phyloP scores from a whole-genome alignment of 805 yeast genomes.

The Metschnikowia noctiluminum region DNA sequence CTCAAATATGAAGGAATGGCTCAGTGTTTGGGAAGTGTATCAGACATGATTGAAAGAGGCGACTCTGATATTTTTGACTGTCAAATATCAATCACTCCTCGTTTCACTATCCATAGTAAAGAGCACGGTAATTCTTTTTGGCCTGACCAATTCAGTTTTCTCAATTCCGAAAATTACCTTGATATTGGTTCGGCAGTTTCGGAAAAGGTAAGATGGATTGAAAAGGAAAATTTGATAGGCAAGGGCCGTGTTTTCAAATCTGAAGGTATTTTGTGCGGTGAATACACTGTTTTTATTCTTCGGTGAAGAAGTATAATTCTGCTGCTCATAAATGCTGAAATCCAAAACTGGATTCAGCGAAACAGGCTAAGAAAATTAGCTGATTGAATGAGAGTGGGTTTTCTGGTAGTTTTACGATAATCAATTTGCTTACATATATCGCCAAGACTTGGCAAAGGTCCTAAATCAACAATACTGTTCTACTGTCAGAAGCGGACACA shows the following conservation, averaged over 20 bases:
- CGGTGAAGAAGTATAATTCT: not conserved
- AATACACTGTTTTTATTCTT: not conserved
- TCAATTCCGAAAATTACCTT: not conserved
- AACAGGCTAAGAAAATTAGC: no score
- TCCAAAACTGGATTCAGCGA: no score
- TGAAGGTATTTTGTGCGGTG: not conserved
- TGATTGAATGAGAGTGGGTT: no score
- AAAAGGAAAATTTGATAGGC: not conserved
- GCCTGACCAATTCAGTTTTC: not conserved
- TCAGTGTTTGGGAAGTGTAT: not conserved
- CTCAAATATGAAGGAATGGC: not conserved
- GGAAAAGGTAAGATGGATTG: not conserved
- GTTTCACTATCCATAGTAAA: not conserved
- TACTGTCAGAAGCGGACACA: no score
- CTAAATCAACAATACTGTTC: no score
- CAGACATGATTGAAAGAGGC: not conserved
- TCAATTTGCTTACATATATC: not conserved
- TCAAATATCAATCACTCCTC: not conserved
- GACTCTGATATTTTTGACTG: not conserved
- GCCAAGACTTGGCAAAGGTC: no score
- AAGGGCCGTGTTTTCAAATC: not conserved
- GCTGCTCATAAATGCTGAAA: no score
- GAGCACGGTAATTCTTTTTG: not conserved
- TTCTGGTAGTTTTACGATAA: not conserved
- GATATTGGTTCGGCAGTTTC: not conserved